A percentile compares a stretch with the other conserved stretches of the same genome.
Evolutionary conservation across 2,329 filamentous ascomycete species (phyloP).

Genomic region (Coleophoma cylindrospora): DNA sequence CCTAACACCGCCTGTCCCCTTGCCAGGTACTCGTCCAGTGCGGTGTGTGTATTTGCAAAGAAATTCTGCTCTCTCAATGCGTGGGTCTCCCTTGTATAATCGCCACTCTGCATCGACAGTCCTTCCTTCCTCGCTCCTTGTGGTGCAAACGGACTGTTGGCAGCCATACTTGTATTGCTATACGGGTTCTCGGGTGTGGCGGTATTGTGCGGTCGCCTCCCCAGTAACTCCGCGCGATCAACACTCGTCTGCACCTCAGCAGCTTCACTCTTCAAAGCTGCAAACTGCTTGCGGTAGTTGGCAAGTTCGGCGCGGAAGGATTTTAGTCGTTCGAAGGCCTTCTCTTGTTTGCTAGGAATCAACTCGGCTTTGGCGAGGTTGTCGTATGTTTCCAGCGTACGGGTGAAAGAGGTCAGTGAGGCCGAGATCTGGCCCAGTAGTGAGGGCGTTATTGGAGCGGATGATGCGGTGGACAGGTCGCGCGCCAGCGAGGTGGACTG

Average conservation of each 20-base stretch:
- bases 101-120: conserved; percentile 46
- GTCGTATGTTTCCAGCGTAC: conserved; percentile 90
- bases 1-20: conserved; percentile 84
- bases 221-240: conserved; percentile 78
- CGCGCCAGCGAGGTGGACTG: conserved; percentile 76
- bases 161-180: conserved; percentile 45
- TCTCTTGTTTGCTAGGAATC: conserved; percentile 85
- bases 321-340: conserved; percentile 79
- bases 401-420: conserved; percentile 73
- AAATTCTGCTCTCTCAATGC: conserved; percentile 88
- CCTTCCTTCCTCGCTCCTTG: conserved; percentile 12
- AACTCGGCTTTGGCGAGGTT: conserved; percentile 82
- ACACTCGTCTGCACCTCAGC: conserved; percentile 65
- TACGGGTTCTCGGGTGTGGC: conserved; percentile 88
- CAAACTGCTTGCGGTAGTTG: conserved; percentile 75
- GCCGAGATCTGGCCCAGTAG: conserved; percentile 72
- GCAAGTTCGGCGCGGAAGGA: conserved; percentile 79
- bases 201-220: conserved; percentile 79
- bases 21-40: conserved; percentile 91
- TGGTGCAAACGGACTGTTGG: conserved; percentile 23
- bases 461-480: conserved; percentile 68
- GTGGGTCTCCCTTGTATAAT: conserved; percentile 71
- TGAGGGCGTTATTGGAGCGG: conserved; percentile 51
- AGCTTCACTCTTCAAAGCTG: conserved; percentile 68
- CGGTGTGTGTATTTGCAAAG: conserved; percentile 73